Conservation (phyloP, 306 rosid genomes). For the Vigna reflexopilosa region DNA sequence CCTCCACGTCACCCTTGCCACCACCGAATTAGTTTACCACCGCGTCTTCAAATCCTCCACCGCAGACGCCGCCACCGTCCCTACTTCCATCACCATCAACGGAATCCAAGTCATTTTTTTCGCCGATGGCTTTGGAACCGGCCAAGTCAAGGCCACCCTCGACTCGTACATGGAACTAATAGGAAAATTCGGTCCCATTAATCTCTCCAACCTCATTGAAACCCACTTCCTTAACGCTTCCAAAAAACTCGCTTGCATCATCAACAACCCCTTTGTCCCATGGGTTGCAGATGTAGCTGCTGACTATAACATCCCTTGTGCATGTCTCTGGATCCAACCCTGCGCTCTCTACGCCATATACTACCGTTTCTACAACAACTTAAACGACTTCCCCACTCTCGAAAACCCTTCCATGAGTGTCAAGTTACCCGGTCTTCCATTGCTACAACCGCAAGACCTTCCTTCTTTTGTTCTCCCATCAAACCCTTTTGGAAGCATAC, state of each 20-base stretch:
- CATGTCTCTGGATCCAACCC: conserved; percentile 68
- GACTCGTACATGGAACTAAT: conserved; percentile 50
- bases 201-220: conserved; percentile 47
- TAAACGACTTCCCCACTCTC: conserved; percentile 44
- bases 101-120: conserved; percentile 53
- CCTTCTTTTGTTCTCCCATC: conserved; percentile 61
- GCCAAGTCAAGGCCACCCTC: neutral
- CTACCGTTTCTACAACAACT: conserved; percentile 50
- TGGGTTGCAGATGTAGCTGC: conserved; percentile 60
- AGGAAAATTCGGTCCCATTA: conserved; percentile 45
- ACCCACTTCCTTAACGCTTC: conserved; percentile 29
- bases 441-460: conserved; percentile 49
- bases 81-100: conserved; percentile 40
- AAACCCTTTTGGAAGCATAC: conserved; percentile 20
- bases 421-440: conserved; percentile 53
- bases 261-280: conserved; percentile 60
- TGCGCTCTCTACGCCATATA: conserved; percentile 57
- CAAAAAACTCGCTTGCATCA: conserved; percentile 50
- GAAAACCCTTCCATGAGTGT: conserved; percentile 35
- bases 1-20: conserved; percentile 64
- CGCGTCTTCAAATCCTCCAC: conserved; percentile 43
- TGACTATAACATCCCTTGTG: conserved; percentile 51
- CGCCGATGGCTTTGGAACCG: conserved; percentile 42
- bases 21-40: conserved; percentile 55
- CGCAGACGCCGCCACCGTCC: conserved; percentile 23